Evolutionary conservation across 352 stramenopile genomes (phyloP).

Genomic region (Phytopythium chamaehyphon): DNA sequence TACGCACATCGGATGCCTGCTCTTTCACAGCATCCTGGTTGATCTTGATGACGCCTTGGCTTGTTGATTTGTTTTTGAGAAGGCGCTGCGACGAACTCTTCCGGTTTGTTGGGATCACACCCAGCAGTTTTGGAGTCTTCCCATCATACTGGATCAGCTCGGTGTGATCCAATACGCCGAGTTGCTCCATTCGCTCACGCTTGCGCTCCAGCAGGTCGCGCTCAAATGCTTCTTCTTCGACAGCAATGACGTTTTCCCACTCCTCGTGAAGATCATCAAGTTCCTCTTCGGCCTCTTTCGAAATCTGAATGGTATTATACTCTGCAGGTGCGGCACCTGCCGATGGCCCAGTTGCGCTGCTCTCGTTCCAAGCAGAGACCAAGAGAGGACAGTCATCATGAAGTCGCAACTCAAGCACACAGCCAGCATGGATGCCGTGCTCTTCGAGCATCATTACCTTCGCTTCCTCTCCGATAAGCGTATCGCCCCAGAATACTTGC

Average conservation of each 20-base stretch:
- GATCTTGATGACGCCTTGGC: slow-evolving; percentile 2
- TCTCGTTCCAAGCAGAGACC: slow-evolving; percentile 61
- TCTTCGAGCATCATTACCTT: slow-evolving; percentile 73
- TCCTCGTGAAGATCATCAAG: slow-evolving; percentile 69
- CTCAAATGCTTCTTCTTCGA: slow-evolving; percentile 58
- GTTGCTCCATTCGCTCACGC: slow-evolving; percentile 46
- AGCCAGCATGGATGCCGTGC: slow-evolving; percentile 65
- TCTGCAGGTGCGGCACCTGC: slow-evolving; percentile 15
- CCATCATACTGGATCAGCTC: slow-evolving; percentile 65
- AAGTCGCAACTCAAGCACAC: slow-evolving; percentile 59
- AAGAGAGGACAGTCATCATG: slow-evolving; percentile 73
- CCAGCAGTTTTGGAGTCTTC: slow-evolving; percentile 38
- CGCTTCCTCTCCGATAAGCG: slow-evolving; percentile 65
- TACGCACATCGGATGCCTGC: slow-evolving; percentile 7
- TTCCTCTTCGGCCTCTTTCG: slow-evolving; percentile 77
- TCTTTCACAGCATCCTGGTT: slow-evolving; percentile 10
- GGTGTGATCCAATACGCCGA: slow-evolving; percentile 45
- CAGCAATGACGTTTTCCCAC: slow-evolving; percentile 47
- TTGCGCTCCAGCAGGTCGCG: slow-evolving; percentile 38
- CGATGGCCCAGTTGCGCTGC: slow-evolving; percentile 20
- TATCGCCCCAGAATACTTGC: slow-evolving; percentile 75
- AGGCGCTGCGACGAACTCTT: slow-evolving; percentile 3
- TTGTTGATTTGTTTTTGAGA: neutral
- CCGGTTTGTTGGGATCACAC: slow-evolving; percentile 36
- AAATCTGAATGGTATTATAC: slow-evolving; percentile 83